These are phyloP conservation scores for Golubevia sp. DNA, from an alignment of 1,284 basidiomycete species.

Conservation along the genomic window DNA sequence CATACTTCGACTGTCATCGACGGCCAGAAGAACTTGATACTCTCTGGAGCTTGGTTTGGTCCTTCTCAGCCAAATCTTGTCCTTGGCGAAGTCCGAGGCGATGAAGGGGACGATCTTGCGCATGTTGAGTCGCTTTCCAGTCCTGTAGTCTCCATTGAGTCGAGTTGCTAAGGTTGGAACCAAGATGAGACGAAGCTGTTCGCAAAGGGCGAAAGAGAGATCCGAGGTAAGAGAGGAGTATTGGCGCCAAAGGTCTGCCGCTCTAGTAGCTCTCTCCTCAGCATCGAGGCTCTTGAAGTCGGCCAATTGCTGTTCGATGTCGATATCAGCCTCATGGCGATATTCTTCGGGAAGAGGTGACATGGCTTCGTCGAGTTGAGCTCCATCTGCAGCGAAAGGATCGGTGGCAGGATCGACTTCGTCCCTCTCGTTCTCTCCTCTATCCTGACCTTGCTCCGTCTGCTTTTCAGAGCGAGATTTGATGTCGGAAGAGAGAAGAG, in stretches of 20 bases:
- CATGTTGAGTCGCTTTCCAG: slow-evolving; percentile 98
- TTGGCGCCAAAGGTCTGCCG: slow-evolving; percentile 82
- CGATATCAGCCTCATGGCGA: slow-evolving; percentile 27
- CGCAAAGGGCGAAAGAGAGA: slow-evolving; percentile 76
- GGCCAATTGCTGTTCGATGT: slow-evolving; percentile 48
- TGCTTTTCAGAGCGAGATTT: slow-evolving; percentile 15
- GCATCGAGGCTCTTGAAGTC: slow-evolving; percentile 71
- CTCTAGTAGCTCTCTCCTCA: slow-evolving; percentile 68
- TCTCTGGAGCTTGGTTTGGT: slow-evolving; percentile 91
- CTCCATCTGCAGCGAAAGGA: neutral
- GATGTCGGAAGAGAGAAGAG: slow-evolving; percentile 43
- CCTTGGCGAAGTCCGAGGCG: slow-evolving; percentile 97
- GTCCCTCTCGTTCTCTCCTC: slow-evolving; percentile 15
- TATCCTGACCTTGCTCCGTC: slow-evolving; percentile 21
- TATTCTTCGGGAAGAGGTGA: slow-evolving; percentile 35
- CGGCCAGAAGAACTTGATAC: slow-evolving; percentile 91
- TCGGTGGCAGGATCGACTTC: slow-evolving; percentile 8
- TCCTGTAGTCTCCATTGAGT: slow-evolving; percentile 94
- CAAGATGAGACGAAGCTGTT: slow-evolving; percentile 94
- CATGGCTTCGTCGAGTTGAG: neutral
- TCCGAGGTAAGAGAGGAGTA: slow-evolving; percentile 90
- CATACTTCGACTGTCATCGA: slow-evolving; percentile 98
- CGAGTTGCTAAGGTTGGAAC: slow-evolving; percentile 93
- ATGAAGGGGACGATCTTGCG: slow-evolving; percentile 99
- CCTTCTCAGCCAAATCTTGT: slow-evolving; percentile 97